phyloP scores from a whole-genome alignment of 2,329 filamentous ascomycete species.

The Xenoacremonium recifei region DNA sequence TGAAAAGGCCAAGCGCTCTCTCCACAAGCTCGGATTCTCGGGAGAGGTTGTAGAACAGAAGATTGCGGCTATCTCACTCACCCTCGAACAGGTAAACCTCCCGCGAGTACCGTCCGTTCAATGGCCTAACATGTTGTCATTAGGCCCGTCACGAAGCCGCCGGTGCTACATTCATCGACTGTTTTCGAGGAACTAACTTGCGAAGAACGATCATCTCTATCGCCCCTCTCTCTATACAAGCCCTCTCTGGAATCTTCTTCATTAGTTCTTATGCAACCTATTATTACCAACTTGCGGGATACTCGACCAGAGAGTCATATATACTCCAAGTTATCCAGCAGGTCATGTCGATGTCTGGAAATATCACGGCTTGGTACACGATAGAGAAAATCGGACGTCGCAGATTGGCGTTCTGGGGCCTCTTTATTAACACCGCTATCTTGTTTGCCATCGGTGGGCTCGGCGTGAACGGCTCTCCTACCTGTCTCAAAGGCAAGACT shows the following conservation, averaged over 20 bases:
- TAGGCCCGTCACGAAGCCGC: conserved; percentile 32
- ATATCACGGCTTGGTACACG: conserved; percentile 37
- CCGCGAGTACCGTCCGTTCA: too few relatives aligned
- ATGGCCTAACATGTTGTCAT: too few relatives aligned
- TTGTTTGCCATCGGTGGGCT: conserved; percentile 37
- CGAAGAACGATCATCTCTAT: conserved; percentile 39
- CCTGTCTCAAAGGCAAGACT: conserved; percentile 24
- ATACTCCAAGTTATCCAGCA: conserved; percentile 40
- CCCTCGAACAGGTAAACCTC: conserved; percentile 32
- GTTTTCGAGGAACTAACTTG: conserved; percentile 37
- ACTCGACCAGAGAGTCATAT: conserved; percentile 33
- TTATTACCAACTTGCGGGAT: conserved; percentile 42
- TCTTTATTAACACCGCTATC: conserved; percentile 30
- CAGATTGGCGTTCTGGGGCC: conserved; percentile 34
- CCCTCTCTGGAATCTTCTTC: conserved; percentile 34
- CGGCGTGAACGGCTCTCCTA: conserved; percentile 17
- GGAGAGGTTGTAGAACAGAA: conserved; percentile 27
- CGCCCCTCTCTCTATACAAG: conserved; percentile 34
- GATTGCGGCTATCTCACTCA: conserved; percentile 27
- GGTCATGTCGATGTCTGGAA: conserved; percentile 37
- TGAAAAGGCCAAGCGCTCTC: conserved; percentile 32
- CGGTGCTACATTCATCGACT: conserved; percentile 37
- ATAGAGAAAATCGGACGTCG: conserved; percentile 37
- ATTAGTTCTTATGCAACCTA: conserved; percentile 39
- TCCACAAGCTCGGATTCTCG: conserved; percentile 30